phyloP scores from a whole-genome alignment of 345 rosid species.

The Salix arbutifolia region DNA sequence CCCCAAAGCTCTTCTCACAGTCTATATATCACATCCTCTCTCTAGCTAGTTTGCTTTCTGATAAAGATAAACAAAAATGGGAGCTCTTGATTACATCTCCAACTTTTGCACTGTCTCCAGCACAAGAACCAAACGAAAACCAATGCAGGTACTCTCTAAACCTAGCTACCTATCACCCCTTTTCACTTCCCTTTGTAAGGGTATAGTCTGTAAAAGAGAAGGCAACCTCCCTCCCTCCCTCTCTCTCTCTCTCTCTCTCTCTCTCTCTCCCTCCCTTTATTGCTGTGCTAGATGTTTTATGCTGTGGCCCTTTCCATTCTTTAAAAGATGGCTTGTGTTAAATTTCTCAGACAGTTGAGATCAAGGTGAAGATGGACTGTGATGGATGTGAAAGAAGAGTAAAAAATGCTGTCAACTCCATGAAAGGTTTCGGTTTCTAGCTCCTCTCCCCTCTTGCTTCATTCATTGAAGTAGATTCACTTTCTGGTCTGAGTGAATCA shows the following conservation, averaged over 20 bases:
- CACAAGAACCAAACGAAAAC: slow-evolving; percentile 67
- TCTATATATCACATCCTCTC: not conserved
- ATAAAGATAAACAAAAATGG: slow-evolving; percentile 45
- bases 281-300: not conserved
- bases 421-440: slow-evolving; percentile 52
- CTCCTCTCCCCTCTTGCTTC: not conserved
- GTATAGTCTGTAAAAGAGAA: not conserved
- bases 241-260: not conserved
- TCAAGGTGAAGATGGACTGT: slow-evolving; percentile 96
- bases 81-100: slow-evolving; percentile 81
- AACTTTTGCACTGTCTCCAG: slow-evolving; percentile 72
- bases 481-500: not conserved
- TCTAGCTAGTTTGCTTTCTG: slow-evolving; percentile 13
- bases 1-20: not conserved
- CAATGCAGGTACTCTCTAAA: slow-evolving; percentile 63
- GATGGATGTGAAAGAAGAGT: slow-evolving; percentile 97
- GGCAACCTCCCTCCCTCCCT: not conserved
- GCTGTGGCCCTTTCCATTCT: not conserved
- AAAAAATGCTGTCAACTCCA: slow-evolving; percentile 56
- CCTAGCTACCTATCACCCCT: not conserved
- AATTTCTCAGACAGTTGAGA: slow-evolving; percentile 72
- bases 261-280: no score
- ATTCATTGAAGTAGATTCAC: not conserved
- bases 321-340: not conserved
- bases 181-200: not conserved